Conservation (phyloP, 2,329 filamentous ascomycete species). For the Arthrinium puccinioides region DNA sequence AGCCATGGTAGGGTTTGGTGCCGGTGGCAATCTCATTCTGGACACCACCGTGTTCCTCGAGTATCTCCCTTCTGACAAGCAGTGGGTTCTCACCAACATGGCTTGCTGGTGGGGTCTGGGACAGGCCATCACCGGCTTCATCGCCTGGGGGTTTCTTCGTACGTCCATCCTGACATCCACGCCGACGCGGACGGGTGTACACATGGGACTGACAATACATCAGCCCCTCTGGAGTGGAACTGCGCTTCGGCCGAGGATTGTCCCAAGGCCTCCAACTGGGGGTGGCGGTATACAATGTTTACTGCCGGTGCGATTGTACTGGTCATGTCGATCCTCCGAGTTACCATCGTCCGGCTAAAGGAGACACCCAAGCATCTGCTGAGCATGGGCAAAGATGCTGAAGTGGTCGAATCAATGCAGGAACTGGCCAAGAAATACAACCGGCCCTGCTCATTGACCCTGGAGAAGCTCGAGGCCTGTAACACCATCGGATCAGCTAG, state of each 20-base stretch:
- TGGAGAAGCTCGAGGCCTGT: conserved; percentile 38
- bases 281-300: conserved; percentile 43
- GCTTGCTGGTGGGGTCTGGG: conserved; percentile 47
- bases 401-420: conserved; percentile 37
- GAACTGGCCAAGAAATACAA: conserved; percentile 30
- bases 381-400: conserved; percentile 41
- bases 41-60: conserved; percentile 48
- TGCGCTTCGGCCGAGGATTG: conserved; percentile 31
- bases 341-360: conserved; percentile 45
- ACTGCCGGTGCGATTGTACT: conserved; percentile 38
- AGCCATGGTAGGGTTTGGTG: conserved; percentile 55
- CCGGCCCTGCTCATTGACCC: conserved; percentile 32
- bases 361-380: conserved; percentile 56
- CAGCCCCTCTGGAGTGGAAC: conserved; percentile 33
- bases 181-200: no score
- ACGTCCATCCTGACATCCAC: conserved; percentile 11
- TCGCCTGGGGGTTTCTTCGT: conserved; percentile 43
- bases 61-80: conserved; percentile 41
- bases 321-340: conserved; percentile 43
- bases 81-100: conserved; percentile 59
- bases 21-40: conserved; percentile 55
- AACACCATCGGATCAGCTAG: conserved; percentile 32
- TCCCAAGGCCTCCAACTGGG: conserved; percentile 36
- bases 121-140: conserved; percentile 37
- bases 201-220: no score